Evolutionary conservation across 106 monocot genomes (phyloP), one percentile per base, ranked within the genome.

Genomic region (Ottelia alismoides): DNA sequence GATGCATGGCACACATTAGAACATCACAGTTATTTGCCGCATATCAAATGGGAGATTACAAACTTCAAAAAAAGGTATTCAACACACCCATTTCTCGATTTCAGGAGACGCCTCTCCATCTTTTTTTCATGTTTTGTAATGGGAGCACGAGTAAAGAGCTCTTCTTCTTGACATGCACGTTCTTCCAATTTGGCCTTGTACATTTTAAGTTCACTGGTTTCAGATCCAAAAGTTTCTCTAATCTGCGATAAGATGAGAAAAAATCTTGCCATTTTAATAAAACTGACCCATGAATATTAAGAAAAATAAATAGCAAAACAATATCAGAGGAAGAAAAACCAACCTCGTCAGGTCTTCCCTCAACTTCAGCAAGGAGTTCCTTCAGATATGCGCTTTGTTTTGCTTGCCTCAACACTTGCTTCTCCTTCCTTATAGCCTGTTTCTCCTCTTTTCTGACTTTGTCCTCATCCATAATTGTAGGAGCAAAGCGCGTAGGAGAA

Each of bases 271-370:
- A 47, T 23, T 30, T 53, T 31, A 43, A 43, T 7, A 43, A 6
- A 43, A 43, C n/a, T n/a, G n/a, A n/a, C n/a, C n/a, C n/a, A n/a
- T n/a, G n/a, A n/a, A n/a, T n/a, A n/a, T n/a, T n/a, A n/a, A n/a
- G n/a, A n/a, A n/a, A n/a, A n/a, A n/a, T n/a, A n/a, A n/a, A n/a
- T n/a, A n/a, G n/a, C n/a, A 16, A 43, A 43, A 6, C 16, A 43
- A 43, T 6, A 54, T 29, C 25, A 27, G 40, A n/a, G n/a, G 2
- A 47, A 43, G 3, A 27, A 30, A 7, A 31, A 29, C 60, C 14
- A 62, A 98, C 96, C 96, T 90, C 96, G 68, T 98, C 89, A 27
- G 89, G 96, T 56, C 72, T 81, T 61, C 82, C 96, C 51, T 89
- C 80, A 70, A 77, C 47, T 20, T 89, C 74, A 79, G 81, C 72